phyloP scores from a whole-genome alignment of 164 flowering plant species.

The Macadamia integrifolia region DNA sequence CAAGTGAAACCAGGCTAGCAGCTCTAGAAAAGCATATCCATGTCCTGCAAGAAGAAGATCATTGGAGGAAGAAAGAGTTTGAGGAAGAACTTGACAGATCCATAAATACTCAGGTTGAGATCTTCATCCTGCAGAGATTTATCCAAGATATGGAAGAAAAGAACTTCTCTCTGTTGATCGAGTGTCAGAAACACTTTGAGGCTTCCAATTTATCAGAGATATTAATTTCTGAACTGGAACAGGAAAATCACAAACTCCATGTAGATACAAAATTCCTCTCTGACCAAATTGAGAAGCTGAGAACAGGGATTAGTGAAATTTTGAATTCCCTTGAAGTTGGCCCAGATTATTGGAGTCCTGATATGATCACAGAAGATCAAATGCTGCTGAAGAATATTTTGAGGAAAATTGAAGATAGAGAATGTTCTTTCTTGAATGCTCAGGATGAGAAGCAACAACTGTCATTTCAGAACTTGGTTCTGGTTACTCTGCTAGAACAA shows the following conservation, averaged over 20 bases:
- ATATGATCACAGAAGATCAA: constrained; percentile 1
- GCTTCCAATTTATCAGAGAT: constrained; percentile 49
- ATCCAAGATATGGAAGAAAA: constrained; percentile 64
- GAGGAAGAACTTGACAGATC: constrained; percentile 68
- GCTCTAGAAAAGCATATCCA: constrained; percentile 46
- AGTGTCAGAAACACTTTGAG: constrained; percentile 62
- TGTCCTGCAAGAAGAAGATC: constrained; percentile 51
- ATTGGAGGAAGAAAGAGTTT: constrained; percentile 42
- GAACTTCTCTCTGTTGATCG: constrained; percentile 40
- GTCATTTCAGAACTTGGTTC: constrained; percentile 8
- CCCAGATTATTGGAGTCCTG: not conserved
- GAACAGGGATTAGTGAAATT: constrained; percentile 1
- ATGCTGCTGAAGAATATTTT: constrained; percentile 4
- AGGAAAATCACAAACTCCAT: constrained; percentile 63
- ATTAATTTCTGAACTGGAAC: constrained; percentile 55
- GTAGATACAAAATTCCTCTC: constrained; percentile 50
- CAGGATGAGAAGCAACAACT: constrained; percentile 8
- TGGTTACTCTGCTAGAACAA: constrained; percentile 9
- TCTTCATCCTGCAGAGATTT: constrained; percentile 59
- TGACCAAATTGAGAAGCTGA: constrained; percentile 48
- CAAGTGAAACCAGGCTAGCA: constrained; percentile 42
- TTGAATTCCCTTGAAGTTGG: constrained; percentile 5
- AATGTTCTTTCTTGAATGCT: not conserved
- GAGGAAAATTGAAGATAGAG: not conserved
- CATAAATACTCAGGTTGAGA: constrained; percentile 60